Conservation (phyloP, 176 grass and related monocot genomes). For the Raddia distichophylla region DNA sequence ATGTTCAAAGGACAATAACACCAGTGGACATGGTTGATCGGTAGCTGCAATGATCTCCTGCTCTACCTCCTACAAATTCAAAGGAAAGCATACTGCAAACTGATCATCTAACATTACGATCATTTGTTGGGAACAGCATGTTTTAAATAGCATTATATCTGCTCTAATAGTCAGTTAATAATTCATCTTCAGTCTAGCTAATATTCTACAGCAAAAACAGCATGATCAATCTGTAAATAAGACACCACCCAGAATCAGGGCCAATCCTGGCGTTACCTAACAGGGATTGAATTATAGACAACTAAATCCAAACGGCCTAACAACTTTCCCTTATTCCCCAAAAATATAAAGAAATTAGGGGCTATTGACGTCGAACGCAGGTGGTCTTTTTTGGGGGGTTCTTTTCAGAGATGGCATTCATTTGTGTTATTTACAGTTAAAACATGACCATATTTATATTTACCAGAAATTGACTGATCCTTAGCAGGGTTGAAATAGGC, state of each 20-base stretch:
- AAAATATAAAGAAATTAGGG: background rate
- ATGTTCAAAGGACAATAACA: background rate
- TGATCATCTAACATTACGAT: background rate
- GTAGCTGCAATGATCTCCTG: background rate
- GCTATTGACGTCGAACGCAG: background rate
- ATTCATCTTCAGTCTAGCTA: background rate
- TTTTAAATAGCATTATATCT: background rate
- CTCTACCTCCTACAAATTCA: background rate
- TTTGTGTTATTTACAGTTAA: background rate
- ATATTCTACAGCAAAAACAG: background rate
- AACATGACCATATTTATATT: background rate
- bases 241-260: background rate
- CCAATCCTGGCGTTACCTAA: background rate
- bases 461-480: background rate
- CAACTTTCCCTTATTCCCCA: conserved; percentile 23
- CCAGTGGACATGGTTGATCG: background rate
- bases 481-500: background rate
- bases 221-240: background rate
- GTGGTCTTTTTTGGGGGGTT: background rate
- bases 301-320: conserved; percentile 22
- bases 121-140: background rate
- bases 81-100: background rate
- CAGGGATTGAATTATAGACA: background rate
- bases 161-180: background rate
- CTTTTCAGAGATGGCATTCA: background rate